These are phyloP conservation scores for Coniochaeta sp. DNA, from an alignment of 2,329 filamentous ascomycete species.

Conservation along the genomic window DNA sequence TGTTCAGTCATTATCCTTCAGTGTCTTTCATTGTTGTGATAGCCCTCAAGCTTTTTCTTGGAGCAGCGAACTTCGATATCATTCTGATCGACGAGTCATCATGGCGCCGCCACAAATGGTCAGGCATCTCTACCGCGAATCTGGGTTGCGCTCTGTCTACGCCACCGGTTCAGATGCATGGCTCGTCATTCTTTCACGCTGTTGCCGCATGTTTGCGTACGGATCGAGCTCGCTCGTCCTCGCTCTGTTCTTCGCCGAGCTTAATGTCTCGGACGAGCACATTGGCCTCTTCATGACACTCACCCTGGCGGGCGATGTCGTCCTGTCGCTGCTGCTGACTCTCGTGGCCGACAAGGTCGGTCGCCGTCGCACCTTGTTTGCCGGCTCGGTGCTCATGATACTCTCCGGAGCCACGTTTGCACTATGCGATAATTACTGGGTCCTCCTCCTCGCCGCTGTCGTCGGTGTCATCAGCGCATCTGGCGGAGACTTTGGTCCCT, in stretches of 20 bases:
- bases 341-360: constrained; percentile 53
- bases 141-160: constrained; percentile 39
- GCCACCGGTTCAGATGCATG: constrained; percentile 40
- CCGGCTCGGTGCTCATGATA: constrained; percentile 50
- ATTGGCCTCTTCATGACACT: constrained; percentile 61
- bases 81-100: background rate
- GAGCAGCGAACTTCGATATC: background rate
- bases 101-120: background rate
- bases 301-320: constrained; percentile 53
- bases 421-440: constrained; percentile 49
- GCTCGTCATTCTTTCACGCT: constrained; percentile 44
- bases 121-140: constrained; percentile 30
- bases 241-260: constrained; percentile 51
- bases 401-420: constrained; percentile 47
- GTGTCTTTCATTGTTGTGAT: background rate
- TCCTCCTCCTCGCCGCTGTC: constrained; percentile 49
- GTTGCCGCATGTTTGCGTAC: constrained; percentile 55
- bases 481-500: constrained; percentile 61
- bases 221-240: constrained; percentile 53
- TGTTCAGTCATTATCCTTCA: background rate
- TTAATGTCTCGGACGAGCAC: constrained; percentile 46
- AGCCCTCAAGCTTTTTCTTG: background rate
- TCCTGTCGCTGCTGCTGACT: constrained; percentile 49
- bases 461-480: constrained; percentile 55
- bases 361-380: constrained; percentile 43